These are phyloP conservation scores for Leccinellum luteum DNA, from an alignment of 768 basidiomycete species.

Conservation along the genomic window DNA sequence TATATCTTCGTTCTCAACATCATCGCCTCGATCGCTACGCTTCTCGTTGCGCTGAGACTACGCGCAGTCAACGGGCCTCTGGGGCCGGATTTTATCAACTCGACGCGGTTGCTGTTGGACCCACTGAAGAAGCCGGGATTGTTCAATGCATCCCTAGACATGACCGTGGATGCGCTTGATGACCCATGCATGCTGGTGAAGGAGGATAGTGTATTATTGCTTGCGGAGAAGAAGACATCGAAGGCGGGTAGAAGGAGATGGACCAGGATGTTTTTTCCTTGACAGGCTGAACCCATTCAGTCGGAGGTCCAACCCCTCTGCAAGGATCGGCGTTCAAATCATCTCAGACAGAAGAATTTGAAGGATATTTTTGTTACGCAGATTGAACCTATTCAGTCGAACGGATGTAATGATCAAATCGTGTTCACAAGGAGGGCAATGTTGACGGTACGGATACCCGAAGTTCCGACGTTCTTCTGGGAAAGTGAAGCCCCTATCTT, in stretches of 20 bases:
- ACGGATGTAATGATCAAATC: no score
- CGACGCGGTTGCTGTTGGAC: slow-evolving; percentile 11
- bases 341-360: no score
- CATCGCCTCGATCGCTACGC: slow-evolving; percentile 4
- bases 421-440: no score
- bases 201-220: not conserved
- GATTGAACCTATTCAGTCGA: no score
- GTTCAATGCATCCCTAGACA: slow-evolving; percentile 6
- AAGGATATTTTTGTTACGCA: no score
- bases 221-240: not conserved
- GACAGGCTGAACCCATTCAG: not conserved
- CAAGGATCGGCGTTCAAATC: not conserved
- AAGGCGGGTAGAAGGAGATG: no score
- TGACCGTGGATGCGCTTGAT: not conserved
- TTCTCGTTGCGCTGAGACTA: slow-evolving; percentile 5
- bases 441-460: no score
- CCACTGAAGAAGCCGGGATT: slow-evolving; percentile 9
- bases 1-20: slow-evolving; percentile 9
- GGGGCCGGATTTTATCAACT: slow-evolving; percentile 7
- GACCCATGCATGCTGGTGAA: slow-evolving; percentile 6
- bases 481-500: no score
- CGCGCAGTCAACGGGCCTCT: not conserved
- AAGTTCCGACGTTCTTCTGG: no score
- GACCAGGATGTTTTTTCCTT: not conserved
- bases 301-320: not conserved